phyloP scores from a whole-genome alignment of 78 protist species.

The Tieghemostelium lacteum region DNA sequence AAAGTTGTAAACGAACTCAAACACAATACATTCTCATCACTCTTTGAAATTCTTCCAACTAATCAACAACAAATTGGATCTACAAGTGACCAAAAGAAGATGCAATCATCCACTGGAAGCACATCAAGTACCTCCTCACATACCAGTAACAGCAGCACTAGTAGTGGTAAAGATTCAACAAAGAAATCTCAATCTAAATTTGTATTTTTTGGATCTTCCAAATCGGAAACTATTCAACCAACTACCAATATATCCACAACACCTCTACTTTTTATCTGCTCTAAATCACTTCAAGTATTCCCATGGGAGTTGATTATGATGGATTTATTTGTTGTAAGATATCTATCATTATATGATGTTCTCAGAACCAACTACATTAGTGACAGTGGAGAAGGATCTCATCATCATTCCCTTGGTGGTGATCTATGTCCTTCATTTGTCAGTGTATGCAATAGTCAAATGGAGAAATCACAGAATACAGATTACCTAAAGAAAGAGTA shows the following conservation, averaged over 20 bases:
- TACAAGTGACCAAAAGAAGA: neutral
- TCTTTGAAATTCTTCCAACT: conserved; percentile 74
- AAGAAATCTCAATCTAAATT: neutral
- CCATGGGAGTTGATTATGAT: conserved; percentile 81
- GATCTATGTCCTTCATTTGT: conserved; percentile 25
- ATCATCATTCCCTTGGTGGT: neutral
- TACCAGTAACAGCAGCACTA: neutral
- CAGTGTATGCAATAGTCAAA: conserved; percentile 42
- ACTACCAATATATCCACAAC: conserved; percentile 57
- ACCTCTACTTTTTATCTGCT: conserved; percentile 55
- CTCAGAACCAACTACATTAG: conserved; percentile 30
- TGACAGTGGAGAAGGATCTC: neutral
- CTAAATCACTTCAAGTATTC: conserved; percentile 64
- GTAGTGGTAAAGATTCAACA: neutral
- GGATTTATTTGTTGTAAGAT: conserved; percentile 61
- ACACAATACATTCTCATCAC: conserved; percentile 65
- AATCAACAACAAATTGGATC: conserved; percentile 18
- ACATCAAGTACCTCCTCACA: conserved; percentile 1
- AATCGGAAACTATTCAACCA: neutral
- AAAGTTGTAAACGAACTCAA: conserved; percentile 59
- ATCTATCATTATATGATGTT: conserved; percentile 61
- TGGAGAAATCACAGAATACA: conserved; percentile 38
- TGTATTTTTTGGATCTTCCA: conserved; percentile 27
- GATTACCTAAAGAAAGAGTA: conserved; percentile 55
- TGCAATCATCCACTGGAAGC: neutral